phyloP scores from a whole-genome alignment of 2,329 filamentous ascomycete species.

The Colletotrichum aenigma region DNA sequence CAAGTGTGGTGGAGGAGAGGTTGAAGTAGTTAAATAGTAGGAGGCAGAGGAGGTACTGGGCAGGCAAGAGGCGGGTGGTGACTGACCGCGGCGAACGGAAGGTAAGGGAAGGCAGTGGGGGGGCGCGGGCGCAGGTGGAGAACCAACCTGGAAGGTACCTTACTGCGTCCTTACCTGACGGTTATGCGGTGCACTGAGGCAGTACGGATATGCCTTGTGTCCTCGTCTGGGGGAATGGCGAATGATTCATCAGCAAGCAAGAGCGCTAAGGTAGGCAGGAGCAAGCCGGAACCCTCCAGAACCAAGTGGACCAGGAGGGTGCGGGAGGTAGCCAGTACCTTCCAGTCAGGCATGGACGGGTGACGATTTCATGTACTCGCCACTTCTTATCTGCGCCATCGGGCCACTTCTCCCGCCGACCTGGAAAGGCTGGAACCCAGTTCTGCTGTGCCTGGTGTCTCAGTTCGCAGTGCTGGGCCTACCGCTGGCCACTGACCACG shows the following conservation, averaged over 20 bases:
- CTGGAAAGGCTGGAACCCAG: constrained; percentile 16
- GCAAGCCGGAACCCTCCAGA: constrained; percentile 42
- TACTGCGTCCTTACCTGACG: neutral
- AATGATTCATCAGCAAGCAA: constrained; percentile 41
- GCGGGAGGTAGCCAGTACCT: neutral
- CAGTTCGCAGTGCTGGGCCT: neutral
- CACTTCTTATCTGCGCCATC: constrained; percentile 1
- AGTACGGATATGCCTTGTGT: neutral
- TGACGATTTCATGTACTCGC: neutral
- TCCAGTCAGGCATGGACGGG: accelerated
- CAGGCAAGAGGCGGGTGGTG: constrained; percentile 9
- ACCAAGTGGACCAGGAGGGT: constrained; percentile 21
- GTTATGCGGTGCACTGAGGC: neutral
- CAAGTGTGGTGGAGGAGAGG: neutral
- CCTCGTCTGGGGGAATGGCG: constrained; percentile 23
- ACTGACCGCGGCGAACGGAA: constrained; percentile 18
- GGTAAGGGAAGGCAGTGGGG: constrained; percentile 10
- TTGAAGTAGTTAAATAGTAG: constrained; percentile 2
- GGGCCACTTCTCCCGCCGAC: neutral
- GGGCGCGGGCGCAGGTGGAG: constrained; percentile 25
- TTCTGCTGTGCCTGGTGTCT: constrained; percentile 15
- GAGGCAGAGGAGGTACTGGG: neutral
- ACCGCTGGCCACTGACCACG: neutral
- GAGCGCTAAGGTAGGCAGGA: constrained; percentile 14
- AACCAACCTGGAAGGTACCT: constrained; percentile 22